Evolutionary conservation across 306 rosid species (phyloP), one percentile per base, ranked within the genome.

Genomic region (Abrus pulchellus): DNA sequence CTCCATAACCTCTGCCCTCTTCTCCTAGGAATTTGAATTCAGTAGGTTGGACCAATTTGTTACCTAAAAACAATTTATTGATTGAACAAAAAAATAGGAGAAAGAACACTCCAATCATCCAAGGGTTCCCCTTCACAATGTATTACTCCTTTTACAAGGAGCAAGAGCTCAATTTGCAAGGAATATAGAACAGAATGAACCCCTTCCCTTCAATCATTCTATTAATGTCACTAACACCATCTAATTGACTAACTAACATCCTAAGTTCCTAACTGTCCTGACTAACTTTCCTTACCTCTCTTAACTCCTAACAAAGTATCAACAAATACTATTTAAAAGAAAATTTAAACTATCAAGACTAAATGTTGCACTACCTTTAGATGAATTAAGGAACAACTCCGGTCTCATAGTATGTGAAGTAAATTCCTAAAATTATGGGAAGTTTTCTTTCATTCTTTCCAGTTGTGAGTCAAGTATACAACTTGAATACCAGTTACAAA

Each of bases 381-480:
- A 53, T 71, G 78, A 71, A 55, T 40, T 41, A 62, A 33, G 20
- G 12, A 68, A 30, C 65, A 56, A 13, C 57, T 13, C 30, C 7
- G 1, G 56, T 47, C 44, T 7, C 69, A 43, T 44, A 65, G 50
- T n/a, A 43, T 9, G 11, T 40, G 77, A 69, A 56, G 1, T 33
- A 33, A 14, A 14, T 59, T 69, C 9, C 72, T 9, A 10, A 10
- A 52, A 59, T 40, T 13, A 68, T 14, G 61, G 72, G 3, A 56
- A 61, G 11, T 7, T 64, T n/a, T 28, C 36, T 44, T 20, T 20
- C 20, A 20, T 20, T 27, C 36, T 49, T 44, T 9, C 13, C 5
- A 47, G 30, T 47, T 5, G 12, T 5, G 14, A 80, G 52, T 30
- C 36, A 33, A 6, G 32, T 28, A 43, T 30, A 45, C 32, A 54